Evolutionary conservation across 1,284 basidiomycete genomes (phyloP).

Genomic region (Puccinia polysora): DNA sequence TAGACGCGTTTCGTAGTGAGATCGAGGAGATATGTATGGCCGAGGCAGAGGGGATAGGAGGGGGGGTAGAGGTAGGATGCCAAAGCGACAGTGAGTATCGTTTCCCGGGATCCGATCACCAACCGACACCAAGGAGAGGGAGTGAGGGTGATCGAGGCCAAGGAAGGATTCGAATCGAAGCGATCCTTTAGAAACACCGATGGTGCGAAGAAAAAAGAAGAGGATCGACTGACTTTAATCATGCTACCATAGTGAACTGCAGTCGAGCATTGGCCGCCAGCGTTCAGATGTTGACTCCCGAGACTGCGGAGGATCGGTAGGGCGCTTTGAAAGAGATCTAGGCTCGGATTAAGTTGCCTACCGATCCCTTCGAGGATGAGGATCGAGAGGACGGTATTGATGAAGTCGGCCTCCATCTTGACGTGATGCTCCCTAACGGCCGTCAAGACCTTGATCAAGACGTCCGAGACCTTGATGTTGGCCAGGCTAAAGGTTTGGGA

Average conservation of each 20-base stretch:
- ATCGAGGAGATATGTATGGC: neutral
- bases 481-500: slow-evolving; percentile 93
- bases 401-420: slow-evolving; percentile 97
- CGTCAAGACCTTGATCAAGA: slow-evolving; percentile 78
- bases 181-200: too few relatives aligned
- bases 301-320: slow-evolving; percentile 82
- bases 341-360: slow-evolving; percentile 78
- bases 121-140: neutral
- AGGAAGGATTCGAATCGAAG: too few relatives aligned
- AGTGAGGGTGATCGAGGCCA: too few relatives aligned
- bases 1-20: neutral
- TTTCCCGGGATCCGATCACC: neutral
- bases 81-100: too few relatives aligned
- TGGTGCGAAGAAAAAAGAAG: too few relatives aligned
- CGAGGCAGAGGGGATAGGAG: too few relatives aligned
- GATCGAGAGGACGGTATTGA: slow-evolving; percentile 58
- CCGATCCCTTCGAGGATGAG: slow-evolving; percentile 93
- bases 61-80: too few relatives aligned
- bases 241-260: slow-evolving; percentile 71
- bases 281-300: slow-evolving; percentile 77
- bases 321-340: slow-evolving; percentile 90
- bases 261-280: slow-evolving; percentile 58
- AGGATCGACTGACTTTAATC: slow-evolving; percentile 63
- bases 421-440: slow-evolving; percentile 91
- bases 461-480: slow-evolving; percentile 90